A percentile compares a stretch with the other conserved stretches of the same genome.
phyloP scores from a whole-genome alignment of 306 rosid genomes.

The Nissolia schottii region DNA sequence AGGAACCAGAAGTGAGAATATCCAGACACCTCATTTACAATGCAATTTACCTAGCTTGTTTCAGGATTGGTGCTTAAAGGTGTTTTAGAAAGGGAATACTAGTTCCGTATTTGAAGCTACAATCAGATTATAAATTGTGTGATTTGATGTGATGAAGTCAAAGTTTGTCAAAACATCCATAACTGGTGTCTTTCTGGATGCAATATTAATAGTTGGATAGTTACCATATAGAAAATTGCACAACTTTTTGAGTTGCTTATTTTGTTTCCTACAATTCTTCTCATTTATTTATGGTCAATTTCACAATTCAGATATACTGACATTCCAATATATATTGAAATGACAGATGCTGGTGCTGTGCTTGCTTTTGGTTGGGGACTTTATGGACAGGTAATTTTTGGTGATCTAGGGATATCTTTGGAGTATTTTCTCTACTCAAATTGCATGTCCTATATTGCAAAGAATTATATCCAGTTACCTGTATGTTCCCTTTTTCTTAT shows the following conservation, averaged over 20 bases:
- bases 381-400: constrained; percentile 84
- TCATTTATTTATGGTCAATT: not conserved
- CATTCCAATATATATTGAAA: constrained; percentile 10
- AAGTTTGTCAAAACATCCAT: not conserved
- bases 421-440: not conserved
- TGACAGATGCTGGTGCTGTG: constrained; percentile 85
- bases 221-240: not conserved
- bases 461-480: not conserved
- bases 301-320: constrained; percentile 11
- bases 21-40: not conserved
- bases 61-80: not conserved
- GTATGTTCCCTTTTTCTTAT: not conserved
- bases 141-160: constrained; percentile 4
- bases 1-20: constrained; percentile 7
- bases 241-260: not conserved
- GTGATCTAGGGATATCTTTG: constrained; percentile 15
- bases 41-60: not conserved
- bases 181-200: constrained; percentile 3
- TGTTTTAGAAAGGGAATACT: not conserved
- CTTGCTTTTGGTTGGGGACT: constrained; percentile 95
- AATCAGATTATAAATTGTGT: not conserved
- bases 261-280: not conserved
- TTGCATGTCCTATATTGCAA: constrained; percentile 8
- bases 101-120: not conserved
- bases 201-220: not conserved